phyloP scores from a whole-genome alignment of 768 basidiomycete genomes.

The Sarcomyxa edulis region DNA sequence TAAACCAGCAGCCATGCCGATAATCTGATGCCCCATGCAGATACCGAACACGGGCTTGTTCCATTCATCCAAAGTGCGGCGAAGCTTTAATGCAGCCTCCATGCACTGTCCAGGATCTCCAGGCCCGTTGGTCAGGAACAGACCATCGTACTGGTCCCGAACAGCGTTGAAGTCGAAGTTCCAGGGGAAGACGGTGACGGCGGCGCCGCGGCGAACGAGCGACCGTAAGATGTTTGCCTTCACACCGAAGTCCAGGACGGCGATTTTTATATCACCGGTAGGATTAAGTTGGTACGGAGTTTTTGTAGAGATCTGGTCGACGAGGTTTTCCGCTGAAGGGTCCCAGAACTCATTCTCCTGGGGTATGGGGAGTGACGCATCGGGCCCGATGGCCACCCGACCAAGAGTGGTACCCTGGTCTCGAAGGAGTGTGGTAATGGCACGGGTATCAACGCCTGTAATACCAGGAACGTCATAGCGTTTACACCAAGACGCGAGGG shows the following conservation, averaged over 20 bases:
- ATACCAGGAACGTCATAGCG: constrained; percentile 88
- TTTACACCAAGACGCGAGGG: constrained; percentile 88
- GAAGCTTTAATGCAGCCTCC: constrained; percentile 76
- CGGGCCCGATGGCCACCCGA: constrained; percentile 77
- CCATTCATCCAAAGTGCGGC: constrained; percentile 85
- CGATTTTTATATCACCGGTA: constrained; percentile 83
- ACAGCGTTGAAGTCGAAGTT: constrained; percentile 93
- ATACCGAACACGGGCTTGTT: constrained; percentile 93
- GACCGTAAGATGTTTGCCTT: constrained; percentile 97
- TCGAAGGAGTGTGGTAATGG: constrained; percentile 88
- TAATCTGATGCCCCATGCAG: constrained; percentile 98
- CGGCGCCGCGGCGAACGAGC: constrained; percentile 84
- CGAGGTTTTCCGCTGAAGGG: constrained; percentile 86
- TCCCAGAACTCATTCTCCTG: constrained; percentile 81
- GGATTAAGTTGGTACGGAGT: constrained; percentile 83
- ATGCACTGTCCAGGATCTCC: constrained; percentile 90
- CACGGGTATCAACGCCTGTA: constrained; percentile 96
- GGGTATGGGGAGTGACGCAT: constrained; percentile 58
- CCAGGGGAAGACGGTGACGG: constrained; percentile 96
- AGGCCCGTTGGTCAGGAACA: constrained; percentile 96
- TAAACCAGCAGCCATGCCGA: constrained; percentile 94
- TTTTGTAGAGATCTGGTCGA: constrained; percentile 89
- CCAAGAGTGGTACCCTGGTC: constrained; percentile 98
- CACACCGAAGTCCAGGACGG: constrained; percentile 93
- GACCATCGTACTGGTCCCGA: constrained; percentile 86